Percentiles rank a stretch among this genome's conserved stretches.
phyloP scores from a whole-genome alignment of 2,329 filamentous ascomycete genomes.

The Colletotrichum simmondsii region DNA sequence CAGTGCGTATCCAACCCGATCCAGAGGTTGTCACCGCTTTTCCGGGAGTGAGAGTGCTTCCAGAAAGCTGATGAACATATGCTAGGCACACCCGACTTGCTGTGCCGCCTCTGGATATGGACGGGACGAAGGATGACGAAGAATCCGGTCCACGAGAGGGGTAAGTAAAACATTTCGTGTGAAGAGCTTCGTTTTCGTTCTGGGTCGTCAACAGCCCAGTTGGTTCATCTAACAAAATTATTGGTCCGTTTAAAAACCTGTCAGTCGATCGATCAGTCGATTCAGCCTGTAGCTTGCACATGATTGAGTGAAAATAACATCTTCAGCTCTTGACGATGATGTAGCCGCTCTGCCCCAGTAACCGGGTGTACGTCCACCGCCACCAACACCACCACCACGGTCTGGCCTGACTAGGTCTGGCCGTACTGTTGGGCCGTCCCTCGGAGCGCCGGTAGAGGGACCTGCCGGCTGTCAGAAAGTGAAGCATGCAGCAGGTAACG shows the following conservation, averaged over 20 bases:
- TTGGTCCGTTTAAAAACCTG: conserved; percentile 5
- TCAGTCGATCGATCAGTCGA: conserved; percentile 8
- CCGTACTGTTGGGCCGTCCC: conserved; percentile 1
- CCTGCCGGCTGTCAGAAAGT: conserved; percentile 24
- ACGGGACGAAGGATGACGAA: conserved; percentile 2
- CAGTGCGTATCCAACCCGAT: neutral
- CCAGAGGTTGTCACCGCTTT: conserved; percentile 17
- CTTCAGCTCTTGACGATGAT: conserved; percentile 23
- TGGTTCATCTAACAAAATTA: neutral
- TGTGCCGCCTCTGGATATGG: neutral
- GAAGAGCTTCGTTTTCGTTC: conserved; percentile 15
- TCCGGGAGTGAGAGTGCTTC: neutral
- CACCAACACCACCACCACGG: conserved; percentile 14
- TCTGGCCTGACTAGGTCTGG: conserved; percentile 18
- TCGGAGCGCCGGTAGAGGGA: conserved; percentile 6
- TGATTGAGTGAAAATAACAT: conserved; percentile 18
- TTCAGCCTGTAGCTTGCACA: conserved; percentile 9
- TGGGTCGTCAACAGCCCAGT: neutral
- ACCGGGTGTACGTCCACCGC: conserved; percentile 30
- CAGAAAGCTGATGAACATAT: neutral
- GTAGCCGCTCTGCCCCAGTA: conserved; percentile 28
- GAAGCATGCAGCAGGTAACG: conserved; percentile 21
- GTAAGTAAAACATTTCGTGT: conserved; percentile 4
- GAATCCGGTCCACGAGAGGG: neutral
- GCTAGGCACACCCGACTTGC: neutral